Evolutionary conservation across 257 asterid species (phyloP).

Genomic region (Ehretia macrophylla): DNA sequence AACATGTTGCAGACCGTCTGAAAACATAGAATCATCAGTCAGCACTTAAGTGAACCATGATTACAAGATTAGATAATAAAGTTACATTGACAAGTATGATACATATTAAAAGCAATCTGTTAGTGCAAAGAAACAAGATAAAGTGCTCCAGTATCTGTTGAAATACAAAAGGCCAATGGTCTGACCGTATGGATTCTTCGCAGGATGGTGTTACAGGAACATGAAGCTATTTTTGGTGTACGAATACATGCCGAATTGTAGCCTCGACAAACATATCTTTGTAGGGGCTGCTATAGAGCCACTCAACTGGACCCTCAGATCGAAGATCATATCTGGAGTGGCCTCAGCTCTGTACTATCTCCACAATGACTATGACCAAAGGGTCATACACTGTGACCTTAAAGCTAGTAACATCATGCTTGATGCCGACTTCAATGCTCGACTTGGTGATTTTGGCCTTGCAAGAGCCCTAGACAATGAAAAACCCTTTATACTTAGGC

Average conservation of each 20-base stretch:
- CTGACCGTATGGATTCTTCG: constrained; percentile 11
- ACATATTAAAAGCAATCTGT: too few species aligned
- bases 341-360: constrained; percentile 87
- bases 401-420: constrained; percentile 95
- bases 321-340: constrained; percentile 60
- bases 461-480: constrained; percentile 85
- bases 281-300: constrained; percentile 35
- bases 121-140: too few species aligned
- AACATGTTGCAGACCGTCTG: too few species aligned
- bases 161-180: too few species aligned
- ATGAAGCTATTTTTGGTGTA: constrained; percentile 73
- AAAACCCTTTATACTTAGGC: constrained; percentile 81
- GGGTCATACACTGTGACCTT: constrained; percentile 79
- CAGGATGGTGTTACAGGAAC: constrained; percentile 96
- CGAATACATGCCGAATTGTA: constrained; percentile 92
- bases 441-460: constrained; percentile 91
- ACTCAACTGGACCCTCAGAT: constrained; percentile 58
- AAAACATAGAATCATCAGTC: too few species aligned
- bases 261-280: constrained; percentile 76
- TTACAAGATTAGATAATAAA: too few species aligned
- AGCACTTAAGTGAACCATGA: too few species aligned
- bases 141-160: too few species aligned
- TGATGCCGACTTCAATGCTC: constrained; percentile 70
- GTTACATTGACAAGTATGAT: too few species aligned
- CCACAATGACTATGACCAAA: constrained; percentile 78